These are phyloP conservation scores for Fusarium sp. DNA, from an alignment of 2,329 filamentous ascomycete genomes.

Conservation along the genomic window DNA sequence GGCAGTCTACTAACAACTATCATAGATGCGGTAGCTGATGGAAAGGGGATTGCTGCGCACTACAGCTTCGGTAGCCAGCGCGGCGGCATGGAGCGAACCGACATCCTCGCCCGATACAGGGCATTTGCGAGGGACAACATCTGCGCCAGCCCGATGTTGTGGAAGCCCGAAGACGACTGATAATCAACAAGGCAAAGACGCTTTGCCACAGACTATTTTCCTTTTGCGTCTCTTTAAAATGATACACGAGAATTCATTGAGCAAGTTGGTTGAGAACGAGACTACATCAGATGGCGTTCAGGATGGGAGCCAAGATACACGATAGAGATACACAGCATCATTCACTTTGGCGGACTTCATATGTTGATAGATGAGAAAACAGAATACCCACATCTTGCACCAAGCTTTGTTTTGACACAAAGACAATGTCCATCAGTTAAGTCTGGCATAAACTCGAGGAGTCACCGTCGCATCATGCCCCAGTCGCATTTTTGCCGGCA, in stretches of 20 bases:
- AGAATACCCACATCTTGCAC: not conserved
- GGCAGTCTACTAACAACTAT: constrained; percentile 16
- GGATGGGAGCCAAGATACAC: not conserved
- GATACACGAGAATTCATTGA: not conserved
- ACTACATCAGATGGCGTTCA: not conserved
- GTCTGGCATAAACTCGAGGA: not conserved
- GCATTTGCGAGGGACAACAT: constrained; percentile 65
- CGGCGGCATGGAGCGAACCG: constrained; percentile 59
- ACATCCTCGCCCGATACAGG: constrained; percentile 65
- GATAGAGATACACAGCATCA: not conserved
- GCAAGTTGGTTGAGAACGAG: not conserved
- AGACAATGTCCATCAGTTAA: not conserved
- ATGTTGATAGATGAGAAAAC: not conserved
- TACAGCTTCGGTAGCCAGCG: constrained; percentile 60
- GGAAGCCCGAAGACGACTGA: constrained; percentile 39
- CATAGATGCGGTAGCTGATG: constrained; percentile 62
- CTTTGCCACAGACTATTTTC: not conserved
- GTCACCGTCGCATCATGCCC: not conserved
- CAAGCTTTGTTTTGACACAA: not conserved
- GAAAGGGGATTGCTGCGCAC: constrained; percentile 64
- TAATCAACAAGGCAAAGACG: not conserved
- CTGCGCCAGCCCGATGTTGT: constrained; percentile 53
- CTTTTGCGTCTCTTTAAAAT: not conserved
- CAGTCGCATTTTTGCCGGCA: not conserved
- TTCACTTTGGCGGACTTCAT: not conserved